Evolutionary conservation across 192 early-diverging fungal species (phyloP).

Genomic region (Coemansia sp.): DNA sequence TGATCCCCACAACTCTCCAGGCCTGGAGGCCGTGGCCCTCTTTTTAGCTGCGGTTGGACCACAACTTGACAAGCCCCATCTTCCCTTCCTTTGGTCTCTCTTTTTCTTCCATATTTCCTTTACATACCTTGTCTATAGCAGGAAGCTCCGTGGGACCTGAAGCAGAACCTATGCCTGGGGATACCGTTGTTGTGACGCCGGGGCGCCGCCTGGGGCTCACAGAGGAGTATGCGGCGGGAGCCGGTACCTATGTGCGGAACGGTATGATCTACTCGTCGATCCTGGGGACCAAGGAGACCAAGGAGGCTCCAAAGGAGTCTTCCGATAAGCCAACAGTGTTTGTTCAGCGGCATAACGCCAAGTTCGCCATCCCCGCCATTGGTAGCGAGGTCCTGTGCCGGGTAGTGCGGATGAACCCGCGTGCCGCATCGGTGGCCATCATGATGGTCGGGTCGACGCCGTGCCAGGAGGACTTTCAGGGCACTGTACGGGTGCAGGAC

Average conservation of each 20-base stretch:
- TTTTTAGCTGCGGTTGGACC: no score
- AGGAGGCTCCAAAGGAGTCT: neutral
- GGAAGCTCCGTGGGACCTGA: no score
- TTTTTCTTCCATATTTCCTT: no score
- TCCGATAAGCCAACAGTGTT: constrained; percentile 38
- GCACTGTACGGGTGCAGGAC: constrained; percentile 87
- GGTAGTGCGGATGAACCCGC: constrained; percentile 84
- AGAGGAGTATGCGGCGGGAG: constrained; percentile 59
- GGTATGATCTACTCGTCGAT: constrained; percentile 63
- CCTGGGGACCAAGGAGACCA: constrained; percentile 27
- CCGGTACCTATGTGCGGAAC: constrained; percentile 66
- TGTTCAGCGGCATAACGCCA: constrained; percentile 58
- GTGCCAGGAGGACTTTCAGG: constrained; percentile 82
- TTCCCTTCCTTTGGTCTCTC: no score
- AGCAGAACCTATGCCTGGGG: neutral
- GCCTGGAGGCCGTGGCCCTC: no score
- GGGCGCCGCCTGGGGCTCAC: constrained; percentile 71
- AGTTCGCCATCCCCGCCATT: constrained; percentile 69
- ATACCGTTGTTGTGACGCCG: constrained; percentile 52
- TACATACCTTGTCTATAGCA: no score
- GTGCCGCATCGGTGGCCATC: constrained; percentile 79
- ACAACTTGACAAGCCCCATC: no score
- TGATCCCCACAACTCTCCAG: no score
- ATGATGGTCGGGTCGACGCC: constrained; percentile 81
- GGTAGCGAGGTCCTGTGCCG: constrained; percentile 74